A percentile compares a stretch with the other conserved stretches of the same genome.
phyloP scores from a whole-genome alignment of 164 flowering plant genomes.

The Akebia trifoliata region DNA sequence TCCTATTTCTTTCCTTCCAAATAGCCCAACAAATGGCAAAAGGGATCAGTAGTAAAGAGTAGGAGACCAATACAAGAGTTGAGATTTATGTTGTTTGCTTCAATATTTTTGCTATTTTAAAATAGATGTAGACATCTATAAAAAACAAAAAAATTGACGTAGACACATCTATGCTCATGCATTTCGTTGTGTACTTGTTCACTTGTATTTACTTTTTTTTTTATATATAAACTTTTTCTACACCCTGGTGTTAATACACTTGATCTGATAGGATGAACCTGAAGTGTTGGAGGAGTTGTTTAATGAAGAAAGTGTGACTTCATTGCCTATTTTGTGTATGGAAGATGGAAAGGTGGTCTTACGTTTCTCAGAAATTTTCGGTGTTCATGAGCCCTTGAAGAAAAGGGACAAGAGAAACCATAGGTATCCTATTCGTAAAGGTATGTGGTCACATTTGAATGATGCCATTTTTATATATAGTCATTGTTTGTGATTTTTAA shows the following conservation, averaged over 20 bases:
- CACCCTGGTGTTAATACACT: background rate
- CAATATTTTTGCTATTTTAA: too few relatives aligned
- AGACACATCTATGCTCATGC: background rate
- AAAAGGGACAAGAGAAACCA: conserved; percentile 49
- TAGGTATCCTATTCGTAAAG: conserved; percentile 47
- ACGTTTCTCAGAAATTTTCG: conserved; percentile 93
- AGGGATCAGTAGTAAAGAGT: too few relatives aligned
- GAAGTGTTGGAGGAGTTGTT: conserved; percentile 28
- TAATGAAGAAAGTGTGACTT: conserved; percentile 26
- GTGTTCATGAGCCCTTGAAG: conserved; percentile 55
- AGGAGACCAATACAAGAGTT: too few relatives aligned
- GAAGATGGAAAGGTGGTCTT: conserved; percentile 79
- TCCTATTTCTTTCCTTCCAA: too few relatives aligned
- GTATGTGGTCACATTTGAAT: conserved; percentile 25
- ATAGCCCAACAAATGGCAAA: too few relatives aligned
- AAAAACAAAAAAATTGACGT: too few relatives aligned
- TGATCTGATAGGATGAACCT: conserved; percentile 36
- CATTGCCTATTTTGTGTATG: conserved; percentile 72
- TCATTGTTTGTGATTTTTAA: background rate
- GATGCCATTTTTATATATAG: background rate
- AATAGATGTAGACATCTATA: too few relatives aligned
- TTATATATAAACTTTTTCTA: too few relatives aligned
- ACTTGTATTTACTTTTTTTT: background rate
- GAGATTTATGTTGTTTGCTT: too few relatives aligned
- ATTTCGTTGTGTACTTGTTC: background rate